Evolutionary conservation across 805 yeast genomes (phyloP), one percentile per base, ranked within the genome.

Genomic region (Nakazawaea laoshanensis): DNA sequence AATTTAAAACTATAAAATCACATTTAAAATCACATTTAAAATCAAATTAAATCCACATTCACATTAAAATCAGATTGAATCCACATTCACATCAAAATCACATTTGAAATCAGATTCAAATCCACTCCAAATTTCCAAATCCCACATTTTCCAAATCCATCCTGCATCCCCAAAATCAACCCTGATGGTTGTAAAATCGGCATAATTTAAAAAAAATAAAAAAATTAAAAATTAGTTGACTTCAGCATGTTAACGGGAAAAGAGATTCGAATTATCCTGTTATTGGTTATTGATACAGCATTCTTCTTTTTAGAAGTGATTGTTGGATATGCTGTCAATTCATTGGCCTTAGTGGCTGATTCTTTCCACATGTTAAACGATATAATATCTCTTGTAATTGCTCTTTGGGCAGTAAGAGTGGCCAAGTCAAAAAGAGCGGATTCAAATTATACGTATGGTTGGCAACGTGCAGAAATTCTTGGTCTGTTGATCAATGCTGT

Each of bases 331-430:
- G 71, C 89, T 17, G 95, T 89, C 18, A 94, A 92, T 54, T 89
- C 97, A 1, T 67, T 89, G 48, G 97, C 98, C 0, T 69, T 89
- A 34, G 78, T 89, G 35, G 98, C 97, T 2, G 98, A 89, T 53
- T 81, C 97, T 1, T 92, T 89, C 70, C 98, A 89, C 56, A 92
- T 92, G 97, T 66, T 89, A 43, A 89, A 92, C 59, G 98, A 89
- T 58, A 84, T 89, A 35, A 76, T 89, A 38, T 86, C 96, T 1
- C 64, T 89, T 22, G 42, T 88, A 13, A 87, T 89, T 32, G 98
- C 98, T 0, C 62, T 88, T 20, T 89, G 96, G 96, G 98, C 98
- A 0, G 97, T 92, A 14, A 73, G 73, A 41, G 95, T 87, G 9
- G 87, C 96, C 33, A 81, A 81, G 46, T 74, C 74, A 24, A 72